Base-by-base conservation (phyloP, 2,329 filamentous ascomycete genomes). In the Kalmusia sp. region DNA sequence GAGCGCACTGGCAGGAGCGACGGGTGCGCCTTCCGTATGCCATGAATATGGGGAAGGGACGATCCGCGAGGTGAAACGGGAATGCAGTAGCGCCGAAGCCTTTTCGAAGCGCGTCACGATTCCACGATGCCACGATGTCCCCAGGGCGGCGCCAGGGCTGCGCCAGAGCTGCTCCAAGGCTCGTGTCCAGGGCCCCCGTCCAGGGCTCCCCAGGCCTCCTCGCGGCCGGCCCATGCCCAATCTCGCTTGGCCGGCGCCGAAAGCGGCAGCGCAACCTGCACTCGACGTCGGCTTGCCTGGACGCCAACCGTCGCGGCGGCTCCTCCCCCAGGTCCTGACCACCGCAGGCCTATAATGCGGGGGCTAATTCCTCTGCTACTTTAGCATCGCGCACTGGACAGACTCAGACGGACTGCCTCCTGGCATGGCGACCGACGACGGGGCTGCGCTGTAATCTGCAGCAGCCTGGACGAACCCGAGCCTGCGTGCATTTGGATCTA, bases 331-430 rank as follows among this genome's bases (percentile, higher is more conserved):
- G n/a, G 30, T 28, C 38, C 25, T 24, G 28, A 11, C 57, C 58
- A 40, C 63, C 61, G 61, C 59, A 57, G 52, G 55, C 55, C 51
- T 66, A 67, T 72, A 68, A 68, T 72, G 69, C 69, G 69, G 69
- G 66, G 65, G 55, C 52, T 64, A 64, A 62, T 59, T 40, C 58
- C 52, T 54, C 49, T 44, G 54, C 46, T 62, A 64, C 55, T 59
- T 55, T 61, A 59, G 52, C 57, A 58, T 57, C 53, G 55, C 55
- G 33, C 56, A 44, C 54, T 55, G 50, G 58, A 37, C 53, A 33
- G 15, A n/a, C 19, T 15, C 39, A 30, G 25, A 31, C 39, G n/a
- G 8, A 37, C 30, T 12, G 24, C 34, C 34, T 24, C 24, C 46
- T 38, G 33, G 22, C 54, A 55, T 56, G 51, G 53, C 56, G 34